phyloP scores from a whole-genome alignment of 331 rosid species.

The Prunus yedoensis region DNA sequence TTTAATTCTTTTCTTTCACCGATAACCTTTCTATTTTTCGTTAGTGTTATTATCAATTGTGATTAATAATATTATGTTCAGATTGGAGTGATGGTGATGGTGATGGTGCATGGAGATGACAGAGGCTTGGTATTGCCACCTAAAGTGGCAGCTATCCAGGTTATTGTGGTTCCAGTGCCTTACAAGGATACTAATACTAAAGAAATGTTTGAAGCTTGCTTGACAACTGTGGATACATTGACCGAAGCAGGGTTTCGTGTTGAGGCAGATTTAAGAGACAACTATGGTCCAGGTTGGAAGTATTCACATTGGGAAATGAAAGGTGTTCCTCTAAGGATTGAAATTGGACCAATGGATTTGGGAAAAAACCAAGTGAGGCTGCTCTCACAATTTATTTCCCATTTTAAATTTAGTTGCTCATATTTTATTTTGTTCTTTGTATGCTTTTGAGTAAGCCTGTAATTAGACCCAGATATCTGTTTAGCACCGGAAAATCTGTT shows the following conservation, averaged over 20 bases:
- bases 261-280: conserved; percentile 82
- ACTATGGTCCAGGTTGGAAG: conserved; percentile 98
- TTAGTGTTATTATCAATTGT: neutral
- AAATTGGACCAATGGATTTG: conserved; percentile 94
- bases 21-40: neutral
- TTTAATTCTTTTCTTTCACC: neutral
- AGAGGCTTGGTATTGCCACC: conserved; percentile 95
- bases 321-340: conserved; percentile 97
- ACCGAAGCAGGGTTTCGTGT: conserved; percentile 76
- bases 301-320: conserved; percentile 98
- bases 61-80: conserved; percentile 21
- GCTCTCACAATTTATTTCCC: neutral
- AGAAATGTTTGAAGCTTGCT: conserved; percentile 75
- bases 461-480: no score
- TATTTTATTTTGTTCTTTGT: no score
- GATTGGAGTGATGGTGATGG: conserved; percentile 64
- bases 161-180: conserved; percentile 87
- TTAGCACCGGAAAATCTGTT: no score
- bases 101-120: conserved; percentile 97
- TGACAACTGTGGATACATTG: conserved; percentile 56
- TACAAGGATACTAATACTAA: conserved; percentile 84
- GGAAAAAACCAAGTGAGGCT: conserved; percentile 70
- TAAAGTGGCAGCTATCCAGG: conserved; percentile 90
- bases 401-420: neutral
- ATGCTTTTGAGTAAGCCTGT: no score